Evolutionary conservation across 768 basidiomycete genomes (phyloP), one percentile per base, ranked within the genome.

Genomic region (Leccinum sublutescens): DNA sequence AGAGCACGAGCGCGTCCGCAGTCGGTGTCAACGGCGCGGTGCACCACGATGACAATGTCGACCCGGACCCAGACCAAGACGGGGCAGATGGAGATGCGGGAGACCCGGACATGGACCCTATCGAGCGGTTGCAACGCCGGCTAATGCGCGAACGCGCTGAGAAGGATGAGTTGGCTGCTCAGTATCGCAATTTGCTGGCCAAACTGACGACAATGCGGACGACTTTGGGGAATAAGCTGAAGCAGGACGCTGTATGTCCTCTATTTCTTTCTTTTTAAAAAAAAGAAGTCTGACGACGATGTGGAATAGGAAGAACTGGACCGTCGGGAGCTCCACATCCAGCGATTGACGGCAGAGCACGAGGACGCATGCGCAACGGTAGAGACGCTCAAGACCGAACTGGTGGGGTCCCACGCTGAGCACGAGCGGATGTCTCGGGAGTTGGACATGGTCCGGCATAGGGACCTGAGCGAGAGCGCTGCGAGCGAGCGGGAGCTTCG

Each of bases 151-250:
- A 90, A 23, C 79, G 82, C 58, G 86, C 89, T 65, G 96, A 98
- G 78, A 95, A 93, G 76, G 94, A 98, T 54, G 77, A 82, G n/a
- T 79, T 95, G 31, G 89, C 88, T 5, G 74, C 85, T 14, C 93
- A 98, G 71, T 95, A 98, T 74, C 85, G 85, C 59, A 89, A 84
- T 63, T 80, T 99, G 38, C 80, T 99, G 17, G 85, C 86, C 40
- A 98, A 93, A 75, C 78, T 98, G 50, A 95, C 93, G 2, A 84
- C 88, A 34, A 98, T 99, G 95, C 85, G 95, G 23, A 91, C 88
- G 38, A 91, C 92, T 21, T 79, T 98, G 54, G 94, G 95, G 33
- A 95, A 93, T 71, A 98, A 98, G 74, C 80, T 98, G 57, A 87
- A 91, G 73, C 93, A 96, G 73, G 97, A 98, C 75, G 97, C 97